Conservation (phyloP, 345 rosid genomes). For the Syzygium aqueum region DNA sequence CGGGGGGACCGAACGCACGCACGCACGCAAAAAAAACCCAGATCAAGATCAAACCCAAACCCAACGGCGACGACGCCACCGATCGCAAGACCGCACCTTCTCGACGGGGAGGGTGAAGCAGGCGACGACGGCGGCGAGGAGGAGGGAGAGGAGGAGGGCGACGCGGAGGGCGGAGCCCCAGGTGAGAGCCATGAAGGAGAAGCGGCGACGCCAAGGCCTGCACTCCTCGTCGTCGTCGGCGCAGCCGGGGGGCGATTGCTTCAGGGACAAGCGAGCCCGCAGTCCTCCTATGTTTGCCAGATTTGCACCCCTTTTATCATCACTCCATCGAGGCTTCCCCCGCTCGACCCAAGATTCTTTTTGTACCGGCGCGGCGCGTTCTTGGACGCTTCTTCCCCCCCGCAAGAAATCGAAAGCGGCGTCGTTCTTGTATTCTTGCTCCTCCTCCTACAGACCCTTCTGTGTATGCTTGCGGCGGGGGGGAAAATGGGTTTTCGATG, state of each 20-base stretch:
- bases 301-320: constrained; percentile 5
- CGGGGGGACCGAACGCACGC: background rate
- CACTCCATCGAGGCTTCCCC: background rate
- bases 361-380: background rate
- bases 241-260: constrained; percentile 30
- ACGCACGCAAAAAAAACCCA: background rate
- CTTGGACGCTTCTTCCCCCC: background rate
- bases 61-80: background rate
- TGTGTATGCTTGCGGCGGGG: background rate
- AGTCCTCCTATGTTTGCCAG: constrained; percentile 49
- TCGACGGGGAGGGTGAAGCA: constrained; percentile 89
- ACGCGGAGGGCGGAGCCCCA: constrained; percentile 73
- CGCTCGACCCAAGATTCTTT: background rate
- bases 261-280: constrained; percentile 38
- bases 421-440: no score
- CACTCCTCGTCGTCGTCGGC: constrained; percentile 29
- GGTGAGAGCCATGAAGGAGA: constrained; percentile 54
- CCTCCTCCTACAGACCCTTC: background rate
- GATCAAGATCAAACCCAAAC: background rate
- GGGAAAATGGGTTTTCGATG: background rate
- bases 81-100: constrained; percentile 30
- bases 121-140: constrained; percentile 61
- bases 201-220: constrained; percentile 54
- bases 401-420: background rate
- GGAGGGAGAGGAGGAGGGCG: constrained; percentile 53